A percentile compares a stretch with the other conserved stretches of the same genome.
Evolutionary conservation across 1,284 basidiomycete genomes (phyloP).

Genomic region (Neotropicomus parvogracilis): DNA sequence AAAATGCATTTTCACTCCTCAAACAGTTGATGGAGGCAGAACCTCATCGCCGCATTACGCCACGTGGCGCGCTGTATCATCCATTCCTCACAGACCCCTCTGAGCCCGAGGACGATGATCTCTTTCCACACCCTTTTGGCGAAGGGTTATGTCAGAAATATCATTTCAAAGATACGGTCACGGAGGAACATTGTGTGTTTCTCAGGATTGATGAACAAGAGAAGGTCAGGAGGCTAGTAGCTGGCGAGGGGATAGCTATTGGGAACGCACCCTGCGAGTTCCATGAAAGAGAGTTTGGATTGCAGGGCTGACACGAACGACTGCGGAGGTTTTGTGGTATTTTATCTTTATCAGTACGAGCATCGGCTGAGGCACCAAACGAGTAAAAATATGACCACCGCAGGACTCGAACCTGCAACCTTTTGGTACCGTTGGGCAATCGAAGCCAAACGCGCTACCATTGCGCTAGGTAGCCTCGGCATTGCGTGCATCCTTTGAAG

Average conservation of each 20-base stretch:
- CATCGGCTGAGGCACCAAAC: too few species aligned
- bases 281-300: slow-evolving; percentile 37
- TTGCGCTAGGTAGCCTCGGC: slow-evolving; percentile 36
- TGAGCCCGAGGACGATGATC: slow-evolving; percentile 56
- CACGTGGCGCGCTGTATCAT: slow-evolving; percentile 72
- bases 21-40: slow-evolving; percentile 71
- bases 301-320: slow-evolving; percentile 11
- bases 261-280: slow-evolving; percentile 68
- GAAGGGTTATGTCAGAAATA: slow-evolving; percentile 57
- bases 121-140: slow-evolving; percentile 64
- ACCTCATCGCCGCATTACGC: slow-evolving; percentile 71
- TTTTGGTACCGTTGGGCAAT: slow-evolving; percentile 66
- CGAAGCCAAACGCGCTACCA: slow-evolving; percentile 87
- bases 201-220: slow-evolving; percentile 34
- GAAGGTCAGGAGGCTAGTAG: slow-evolving; percentile 42
- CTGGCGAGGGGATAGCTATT: slow-evolving; percentile 71
- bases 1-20: slow-evolving; percentile 70
- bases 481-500: neutral
- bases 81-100: slow-evolving; percentile 57
- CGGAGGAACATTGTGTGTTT: slow-evolving; percentile 51
- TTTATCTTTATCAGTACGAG: too few species aligned
- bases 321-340: neutral
- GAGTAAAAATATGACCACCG: slow-evolving; percentile 48
- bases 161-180: slow-evolving; percentile 56
- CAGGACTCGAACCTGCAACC: slow-evolving; percentile 89